Base-by-base conservation (phyloP, 1,284 basidiomycete genomes). In the Trichosporon sp. region DNA sequence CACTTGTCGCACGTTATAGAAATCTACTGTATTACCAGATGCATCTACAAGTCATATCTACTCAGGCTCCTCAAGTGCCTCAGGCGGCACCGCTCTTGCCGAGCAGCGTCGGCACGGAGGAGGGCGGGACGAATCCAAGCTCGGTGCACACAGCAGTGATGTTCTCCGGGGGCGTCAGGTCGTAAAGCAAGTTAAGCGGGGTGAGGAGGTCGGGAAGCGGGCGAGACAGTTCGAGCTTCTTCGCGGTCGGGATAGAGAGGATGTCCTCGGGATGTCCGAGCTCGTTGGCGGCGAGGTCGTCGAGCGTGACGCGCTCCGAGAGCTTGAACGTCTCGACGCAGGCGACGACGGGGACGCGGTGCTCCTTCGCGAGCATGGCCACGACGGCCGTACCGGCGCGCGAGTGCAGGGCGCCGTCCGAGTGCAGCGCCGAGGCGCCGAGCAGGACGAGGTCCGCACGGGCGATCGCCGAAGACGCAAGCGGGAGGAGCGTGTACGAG, bases 241-340 rank as follows among this genome's bases (percentile, higher is more conserved):
- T 63, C 19, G 70, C 68, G 32, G 54, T 65, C 3, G 74, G 72
- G 25, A 75, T 56, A 31, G 61, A 34, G 21, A 74, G 59, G 19
- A 78, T 56, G 25, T 58, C 67, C 1, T 65, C 66, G 10, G 63
- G 58, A 83, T 75, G 72, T 89, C 94, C 92, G 34, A 96, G 83
- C 80, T 99, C 96, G 77, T 99, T 99, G 78, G 91, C 92, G 31
- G 92, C 93, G 69, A 99, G 93, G 32, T 90, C 90, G 79, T 99
- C 96, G 58, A 99, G 83, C 78, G 92, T 89, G 34, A 99, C 89
- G 34, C 88, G 87, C 72, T 99, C 96, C 23, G 90, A 90, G 74
- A 96, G 98, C 79, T 99, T 99, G 84, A 98, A 98, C 19, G 96
- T 99, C 81, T 99, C 96, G 72, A 95, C 96, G 73, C 94, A 97